These are phyloP conservation scores for Psilocybe mexicana DNA, from an alignment of 1,284 basidiomycete genomes.

Conservation along the genomic window DNA sequence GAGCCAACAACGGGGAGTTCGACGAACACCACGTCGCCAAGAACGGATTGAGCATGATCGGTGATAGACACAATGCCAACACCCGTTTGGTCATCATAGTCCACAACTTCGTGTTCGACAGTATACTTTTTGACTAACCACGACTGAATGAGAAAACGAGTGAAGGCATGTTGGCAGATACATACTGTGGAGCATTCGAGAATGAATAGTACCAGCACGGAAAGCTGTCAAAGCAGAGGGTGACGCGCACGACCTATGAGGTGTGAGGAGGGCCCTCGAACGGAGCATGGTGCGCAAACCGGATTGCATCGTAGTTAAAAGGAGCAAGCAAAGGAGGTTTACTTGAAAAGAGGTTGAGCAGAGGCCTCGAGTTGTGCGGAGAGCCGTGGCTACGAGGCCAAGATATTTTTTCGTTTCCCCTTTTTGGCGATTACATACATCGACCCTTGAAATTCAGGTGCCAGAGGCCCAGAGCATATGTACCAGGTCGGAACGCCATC, in stretches of 20 bases:
- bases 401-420: constrained; percentile 16
- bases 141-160: neutral
- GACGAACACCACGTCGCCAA: constrained; percentile 98
- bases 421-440: constrained; percentile 11
- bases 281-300: constrained; percentile 36
- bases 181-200: constrained; percentile 51
- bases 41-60: constrained; percentile 88
- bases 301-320: constrained; percentile 36
- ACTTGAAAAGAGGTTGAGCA: constrained; percentile 3
- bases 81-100: constrained; percentile 78
- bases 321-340: neutral
- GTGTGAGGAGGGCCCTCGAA: constrained; percentile 20
- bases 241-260: constrained; percentile 12
- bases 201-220: constrained; percentile 24
- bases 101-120: constrained; percentile 88
- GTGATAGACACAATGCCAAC: constrained; percentile 90
- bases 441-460: neutral
- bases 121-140: constrained; percentile 75
- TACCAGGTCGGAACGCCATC: neutral
- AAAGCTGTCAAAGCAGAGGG: constrained; percentile 12
- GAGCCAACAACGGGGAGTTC: constrained; percentile 82
- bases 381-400: neutral
- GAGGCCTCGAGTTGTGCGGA: neutral
- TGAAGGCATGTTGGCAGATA: constrained; percentile 13
- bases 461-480: neutral